phyloP scores from a whole-genome alignment of 1,284 basidiomycete genomes.

The Sporisorium exsertum region DNA sequence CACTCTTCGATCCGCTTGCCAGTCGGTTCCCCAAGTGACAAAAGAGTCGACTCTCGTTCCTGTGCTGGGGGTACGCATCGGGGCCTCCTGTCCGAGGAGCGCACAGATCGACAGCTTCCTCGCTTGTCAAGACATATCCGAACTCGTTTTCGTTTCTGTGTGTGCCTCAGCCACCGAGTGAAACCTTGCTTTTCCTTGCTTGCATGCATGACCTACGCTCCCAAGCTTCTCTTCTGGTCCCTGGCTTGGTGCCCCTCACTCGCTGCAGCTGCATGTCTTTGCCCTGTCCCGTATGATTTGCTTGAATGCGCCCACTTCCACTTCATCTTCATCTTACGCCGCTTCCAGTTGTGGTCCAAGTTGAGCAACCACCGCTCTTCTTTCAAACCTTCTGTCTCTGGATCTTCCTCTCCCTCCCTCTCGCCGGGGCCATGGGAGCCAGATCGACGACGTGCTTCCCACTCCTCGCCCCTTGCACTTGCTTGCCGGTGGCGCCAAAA shows the following conservation, averaged over 20 bases:
- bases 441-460: background rate
- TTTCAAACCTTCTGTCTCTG: background rate
- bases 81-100: slow-evolving; percentile 13
- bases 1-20: background rate
- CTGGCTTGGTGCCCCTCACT: background rate
- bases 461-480: background rate
- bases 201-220: slow-evolving; percentile 2
- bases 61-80: slow-evolving; percentile 10
- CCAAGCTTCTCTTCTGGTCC: slow-evolving; percentile 1
- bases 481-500: slow-evolving; percentile 1
- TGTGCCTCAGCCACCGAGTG: slow-evolving; percentile 11
- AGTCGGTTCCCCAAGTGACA: background rate
- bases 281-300: background rate
- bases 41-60: background rate
- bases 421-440: too few species aligned
- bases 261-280: background rate
- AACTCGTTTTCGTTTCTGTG: background rate
- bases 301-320: background rate
- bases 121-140: background rate
- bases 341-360: background rate
- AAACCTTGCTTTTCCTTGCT: slow-evolving; percentile 1
- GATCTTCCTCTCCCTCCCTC: background rate
- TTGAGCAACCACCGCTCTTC: background rate
- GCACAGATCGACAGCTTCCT: slow-evolving; percentile 5
- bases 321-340: background rate